Conservation (phyloP, 2,329 filamentous ascomycete genomes). For the Penicillium concentricum region DNA sequence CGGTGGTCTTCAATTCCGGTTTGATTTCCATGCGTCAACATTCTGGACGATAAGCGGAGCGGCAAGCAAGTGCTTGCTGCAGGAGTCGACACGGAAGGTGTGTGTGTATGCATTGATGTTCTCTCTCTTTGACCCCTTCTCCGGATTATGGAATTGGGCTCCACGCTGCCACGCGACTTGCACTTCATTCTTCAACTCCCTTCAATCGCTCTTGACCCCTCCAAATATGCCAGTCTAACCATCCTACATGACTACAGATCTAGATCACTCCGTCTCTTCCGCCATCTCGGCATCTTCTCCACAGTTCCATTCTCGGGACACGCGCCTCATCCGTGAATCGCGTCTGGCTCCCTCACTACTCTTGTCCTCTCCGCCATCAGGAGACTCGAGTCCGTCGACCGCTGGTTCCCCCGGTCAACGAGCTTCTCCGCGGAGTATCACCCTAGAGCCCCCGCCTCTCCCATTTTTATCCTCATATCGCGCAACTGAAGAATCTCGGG, state of each 20-base stretch:
- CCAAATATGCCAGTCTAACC: conserved; percentile 13
- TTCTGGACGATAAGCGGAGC: conserved; percentile 46
- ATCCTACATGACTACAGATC: conserved; percentile 31
- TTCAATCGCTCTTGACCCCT: conserved; percentile 4
- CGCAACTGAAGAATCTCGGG: conserved; percentile 34
- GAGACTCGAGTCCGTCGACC: conserved; percentile 38
- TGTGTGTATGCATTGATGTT: conserved; percentile 25
- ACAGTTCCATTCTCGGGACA: conserved; percentile 28
- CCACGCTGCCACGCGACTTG: conserved; percentile 18
- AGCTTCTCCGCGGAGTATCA: conserved; percentile 28
- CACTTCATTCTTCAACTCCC: conserved; percentile 6
- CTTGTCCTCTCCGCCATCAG: conserved; percentile 37
- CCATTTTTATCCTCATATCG: conserved; percentile 35
- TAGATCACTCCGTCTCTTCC: conserved; percentile 38
- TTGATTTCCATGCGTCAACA: conserved; percentile 48
- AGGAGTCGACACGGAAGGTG: conserved; percentile 49
- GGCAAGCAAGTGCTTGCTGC: conserved; percentile 51
- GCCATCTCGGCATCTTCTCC: conserved; percentile 40
- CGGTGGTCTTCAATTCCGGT: conserved; percentile 29
- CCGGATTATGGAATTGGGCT: conserved; percentile 5
- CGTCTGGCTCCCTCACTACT: conserved; percentile 32
- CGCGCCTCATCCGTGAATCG: conserved; percentile 30
- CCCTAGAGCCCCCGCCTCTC: conserved; percentile 31
- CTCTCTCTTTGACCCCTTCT: conserved; percentile 1
- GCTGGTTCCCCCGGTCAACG: conserved; percentile 35